Percentiles rank a stretch among this genome's conserved stretches.
Conservation (phyloP, 1,139 yeast genomes). For the Sugiyamaella xylanicola region DNA sequence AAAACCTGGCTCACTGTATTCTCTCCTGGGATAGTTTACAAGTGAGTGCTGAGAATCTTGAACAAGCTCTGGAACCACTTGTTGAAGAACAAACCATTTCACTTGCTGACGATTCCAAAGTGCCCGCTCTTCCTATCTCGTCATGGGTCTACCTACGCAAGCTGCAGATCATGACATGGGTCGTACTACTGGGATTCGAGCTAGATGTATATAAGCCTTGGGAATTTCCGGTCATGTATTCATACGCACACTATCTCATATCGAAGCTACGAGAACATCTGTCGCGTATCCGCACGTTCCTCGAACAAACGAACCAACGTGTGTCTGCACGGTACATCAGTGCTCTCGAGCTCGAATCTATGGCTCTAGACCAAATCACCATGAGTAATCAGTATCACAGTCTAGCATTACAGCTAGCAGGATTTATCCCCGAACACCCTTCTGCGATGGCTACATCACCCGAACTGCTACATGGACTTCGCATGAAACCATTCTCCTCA, state of each 20-base stretch:
- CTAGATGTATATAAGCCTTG: conserved; percentile 71
- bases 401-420: conserved; percentile 45
- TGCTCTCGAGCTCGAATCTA: conserved; percentile 44
- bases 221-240: conserved; percentile 69
- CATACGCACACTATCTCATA: conserved; percentile 62
- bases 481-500: conserved; percentile 81
- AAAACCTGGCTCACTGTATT: conserved; percentile 58
- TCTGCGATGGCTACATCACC: conserved; percentile 45
- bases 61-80: conserved; percentile 56
- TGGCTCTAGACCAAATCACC: conserved; percentile 45
- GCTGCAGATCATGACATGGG: conserved; percentile 67
- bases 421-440: conserved; percentile 45
- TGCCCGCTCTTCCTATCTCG: conserved; percentile 39
- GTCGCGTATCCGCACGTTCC: conserved; percentile 50
- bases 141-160: conserved; percentile 71
- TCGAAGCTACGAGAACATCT: conserved; percentile 54
- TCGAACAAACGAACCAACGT: conserved; percentile 43
- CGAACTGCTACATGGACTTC: conserved; percentile 59
- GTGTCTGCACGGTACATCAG: conserved; percentile 34
- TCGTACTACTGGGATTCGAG: conserved; percentile 74
- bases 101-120: conserved; percentile 16
- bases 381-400: conserved; percentile 47
- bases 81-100: conserved; percentile 7
- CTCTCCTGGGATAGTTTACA: conserved; percentile 79
- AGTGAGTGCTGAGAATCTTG: conserved; percentile 86